Percentiles rank a stretch among this genome's conserved stretches.
These are phyloP conservation scores for Fusarium agapanthi DNA, from an alignment of 2,329 filamentous ascomycete species.

Conservation along the genomic window DNA sequence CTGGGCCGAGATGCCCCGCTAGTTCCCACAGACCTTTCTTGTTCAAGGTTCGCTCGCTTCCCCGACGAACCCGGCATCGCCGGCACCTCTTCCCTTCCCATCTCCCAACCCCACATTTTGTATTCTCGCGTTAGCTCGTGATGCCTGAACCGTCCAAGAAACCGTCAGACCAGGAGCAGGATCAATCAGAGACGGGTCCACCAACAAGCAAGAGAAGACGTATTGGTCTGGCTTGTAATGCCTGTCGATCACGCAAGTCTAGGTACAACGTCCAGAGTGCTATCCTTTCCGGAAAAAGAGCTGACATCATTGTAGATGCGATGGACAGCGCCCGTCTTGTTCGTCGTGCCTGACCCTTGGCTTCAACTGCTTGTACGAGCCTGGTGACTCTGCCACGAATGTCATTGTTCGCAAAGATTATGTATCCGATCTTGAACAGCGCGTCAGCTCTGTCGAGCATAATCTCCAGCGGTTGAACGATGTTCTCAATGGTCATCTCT, in stretches of 20 bases:
- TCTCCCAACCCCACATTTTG: neutral
- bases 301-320: neutral
- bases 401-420: neutral
- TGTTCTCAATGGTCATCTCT: neutral
- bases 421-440: neutral
- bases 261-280: neutral
- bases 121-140: neutral
- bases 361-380: neutral
- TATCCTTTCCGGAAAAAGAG: rapidly evolving
- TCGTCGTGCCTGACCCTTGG: neutral
- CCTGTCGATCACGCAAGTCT: neutral
- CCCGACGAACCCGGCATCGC: neutral
- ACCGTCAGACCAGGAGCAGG: neutral
- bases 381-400: neutral
- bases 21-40: neutral
- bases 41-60: neutral
- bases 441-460: neutral
- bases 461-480: neutral
- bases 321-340: neutral
- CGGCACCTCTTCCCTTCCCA: neutral
- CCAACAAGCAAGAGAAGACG: neutral
- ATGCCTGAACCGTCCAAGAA: neutral
- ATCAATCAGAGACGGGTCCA: neutral
- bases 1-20: neutral
- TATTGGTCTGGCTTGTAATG: neutral